Evolutionary conservation across 2,329 filamentous ascomycete genomes (phyloP).

Genomic region (Fusarium sp.): DNA sequence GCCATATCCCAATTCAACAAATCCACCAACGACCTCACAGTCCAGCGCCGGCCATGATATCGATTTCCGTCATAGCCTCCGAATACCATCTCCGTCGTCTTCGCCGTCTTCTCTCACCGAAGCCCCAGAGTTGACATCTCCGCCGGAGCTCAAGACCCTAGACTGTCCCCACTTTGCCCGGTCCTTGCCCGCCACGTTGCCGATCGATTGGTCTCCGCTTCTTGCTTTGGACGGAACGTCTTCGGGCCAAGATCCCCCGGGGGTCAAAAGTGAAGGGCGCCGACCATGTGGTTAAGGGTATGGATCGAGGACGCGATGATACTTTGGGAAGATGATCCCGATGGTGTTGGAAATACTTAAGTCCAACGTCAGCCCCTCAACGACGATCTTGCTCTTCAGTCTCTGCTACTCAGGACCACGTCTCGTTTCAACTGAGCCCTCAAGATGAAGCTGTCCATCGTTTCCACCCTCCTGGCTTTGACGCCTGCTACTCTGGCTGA

Average conservation of each 20-base stretch:
- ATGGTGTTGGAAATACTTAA: slow-evolving; percentile 22
- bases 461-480: slow-evolving; percentile 45
- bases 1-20: neutral
- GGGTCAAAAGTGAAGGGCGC: neutral
- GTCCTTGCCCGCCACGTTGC: slow-evolving; percentile 41
- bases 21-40: neutral
- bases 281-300: neutral
- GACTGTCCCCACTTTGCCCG: slow-evolving; percentile 18
- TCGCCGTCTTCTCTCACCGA: slow-evolving; percentile 31
- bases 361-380: neutral
- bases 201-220: slow-evolving; percentile 44
- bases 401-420: neutral
- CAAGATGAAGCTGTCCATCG: slow-evolving; percentile 47
- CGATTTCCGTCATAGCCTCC: slow-evolving; percentile 4
- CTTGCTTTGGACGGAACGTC: neutral
- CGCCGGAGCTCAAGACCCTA: slow-evolving; percentile 4
- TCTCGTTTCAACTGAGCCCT: neutral
- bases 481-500: slow-evolving; percentile 42
- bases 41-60: neutral
- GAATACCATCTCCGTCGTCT: slow-evolving; percentile 11
- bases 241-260: slow-evolving; percentile 32
- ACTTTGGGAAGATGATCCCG: slow-evolving; percentile 8
- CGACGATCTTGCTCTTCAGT: neutral
- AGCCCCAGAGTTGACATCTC: neutral
- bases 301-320: slow-evolving; percentile 15